A percentile compares a stretch with the other conserved stretches of the same genome.
Evolutionary conservation across 257 asterid genomes (phyloP).

Genomic region (Nyctanthes arbortristis): DNA sequence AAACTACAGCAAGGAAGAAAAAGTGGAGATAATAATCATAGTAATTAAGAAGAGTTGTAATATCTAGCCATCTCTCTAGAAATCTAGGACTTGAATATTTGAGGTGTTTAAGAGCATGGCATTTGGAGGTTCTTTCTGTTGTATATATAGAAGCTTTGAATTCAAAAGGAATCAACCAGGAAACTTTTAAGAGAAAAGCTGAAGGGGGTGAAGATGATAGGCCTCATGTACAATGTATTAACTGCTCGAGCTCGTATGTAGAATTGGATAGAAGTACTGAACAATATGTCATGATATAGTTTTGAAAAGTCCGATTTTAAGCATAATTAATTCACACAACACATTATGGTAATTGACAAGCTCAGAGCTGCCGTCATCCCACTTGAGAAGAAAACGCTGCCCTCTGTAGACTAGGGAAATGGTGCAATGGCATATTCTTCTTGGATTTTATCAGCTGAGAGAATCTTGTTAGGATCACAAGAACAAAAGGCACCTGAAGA

Average conservation of each 20-base stretch:
- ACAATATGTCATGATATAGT: too few relatives aligned
- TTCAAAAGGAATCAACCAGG: background rate
- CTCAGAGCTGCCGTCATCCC: constrained; percentile 84
- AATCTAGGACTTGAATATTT: background rate
- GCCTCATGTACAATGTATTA: background rate
- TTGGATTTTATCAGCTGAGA: constrained; percentile 61
- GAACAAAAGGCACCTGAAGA: constrained; percentile 23
- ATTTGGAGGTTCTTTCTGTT: background rate
- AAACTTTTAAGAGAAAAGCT: background rate
- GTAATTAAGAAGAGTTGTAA: constrained; percentile 51
- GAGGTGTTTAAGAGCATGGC: background rate
- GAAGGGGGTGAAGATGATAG: background rate
- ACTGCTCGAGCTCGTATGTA: background rate
- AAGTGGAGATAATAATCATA: constrained; percentile 57
- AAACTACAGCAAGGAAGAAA: constrained; percentile 51
- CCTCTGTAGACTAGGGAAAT: constrained; percentile 89
- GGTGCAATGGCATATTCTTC: constrained; percentile 96
- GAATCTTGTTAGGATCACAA: constrained; percentile 49
- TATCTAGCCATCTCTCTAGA: constrained; percentile 57
- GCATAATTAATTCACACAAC: too few relatives aligned
- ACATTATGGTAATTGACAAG: constrained; percentile 71
- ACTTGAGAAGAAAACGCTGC: constrained; percentile 70
- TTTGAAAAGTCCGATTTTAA: too few relatives aligned
- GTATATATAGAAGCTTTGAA: background rate
- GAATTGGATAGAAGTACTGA: background rate